Conservation (phyloP, 179 eudicot genomes). For the Heliamphora ciliata region DNA sequence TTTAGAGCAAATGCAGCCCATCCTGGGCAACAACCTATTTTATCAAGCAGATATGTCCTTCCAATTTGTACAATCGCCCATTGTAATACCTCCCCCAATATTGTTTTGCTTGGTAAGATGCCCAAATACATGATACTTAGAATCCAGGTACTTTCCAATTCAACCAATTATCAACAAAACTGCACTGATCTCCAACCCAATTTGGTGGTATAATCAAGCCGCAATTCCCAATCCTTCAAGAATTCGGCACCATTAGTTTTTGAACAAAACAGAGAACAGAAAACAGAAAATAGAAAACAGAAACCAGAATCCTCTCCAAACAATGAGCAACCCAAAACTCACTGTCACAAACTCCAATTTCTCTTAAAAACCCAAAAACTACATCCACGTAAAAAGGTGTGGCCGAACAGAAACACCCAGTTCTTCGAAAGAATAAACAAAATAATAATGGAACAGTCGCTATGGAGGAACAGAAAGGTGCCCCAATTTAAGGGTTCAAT, state of each 20-base stretch:
- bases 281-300: too few species aligned
- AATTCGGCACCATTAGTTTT: too few species aligned
- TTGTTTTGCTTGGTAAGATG: not conserved
- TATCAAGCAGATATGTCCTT: constrained; percentile 8
- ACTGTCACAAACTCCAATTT: too few species aligned
- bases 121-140: constrained; percentile 15
- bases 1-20: constrained; percentile 40
- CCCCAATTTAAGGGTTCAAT: not conserved
- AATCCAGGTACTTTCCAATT: not conserved
- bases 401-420: too few species aligned
- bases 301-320: not conserved
- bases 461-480: not conserved
- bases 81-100: not conserved
- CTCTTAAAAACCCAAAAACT: too few species aligned
- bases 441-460: too few species aligned
- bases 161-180: constrained; percentile 12
- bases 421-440: not conserved
- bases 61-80: constrained; percentile 15
- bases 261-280: too few species aligned
- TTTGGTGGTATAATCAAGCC: not conserved
- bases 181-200: constrained; percentile 3
- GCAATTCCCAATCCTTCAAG: not conserved
- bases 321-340: not conserved
- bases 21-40: constrained; percentile 15
- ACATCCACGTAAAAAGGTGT: too few species aligned